These are phyloP conservation scores for Neopestalotiopsis clavispora DNA, from an alignment of 2,329 filamentous ascomycete species.

Conservation along the genomic window DNA sequence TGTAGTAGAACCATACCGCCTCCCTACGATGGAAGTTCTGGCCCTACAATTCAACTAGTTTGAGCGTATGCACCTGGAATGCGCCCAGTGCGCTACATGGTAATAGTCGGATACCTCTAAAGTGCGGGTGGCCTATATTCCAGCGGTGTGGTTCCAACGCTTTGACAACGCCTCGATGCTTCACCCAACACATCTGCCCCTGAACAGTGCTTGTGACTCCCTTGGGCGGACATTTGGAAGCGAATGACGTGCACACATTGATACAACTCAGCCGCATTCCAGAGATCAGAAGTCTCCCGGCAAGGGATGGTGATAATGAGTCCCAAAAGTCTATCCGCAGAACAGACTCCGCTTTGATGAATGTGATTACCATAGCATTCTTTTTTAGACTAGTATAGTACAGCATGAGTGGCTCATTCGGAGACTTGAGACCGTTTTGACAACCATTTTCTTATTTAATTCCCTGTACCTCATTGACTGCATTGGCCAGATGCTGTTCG, in stretches of 20 bases:
- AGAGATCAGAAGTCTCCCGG: neutral
- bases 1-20: neutral
- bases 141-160: conserved; percentile 11
- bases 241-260: neutral
- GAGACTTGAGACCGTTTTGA: neutral
- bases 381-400: neutral
- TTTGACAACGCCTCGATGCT: neutral
- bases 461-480: neutral
- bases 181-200: conserved; percentile 3
- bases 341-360: too few species aligned
- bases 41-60: neutral
- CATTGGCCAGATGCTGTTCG: neutral
- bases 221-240: neutral
- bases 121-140: neutral
- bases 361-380: too few species aligned
- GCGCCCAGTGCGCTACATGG: conserved; percentile 2
- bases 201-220: neutral
- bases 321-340: too few species aligned
- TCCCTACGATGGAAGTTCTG: neutral
- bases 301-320: neutral
- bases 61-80: neutral
- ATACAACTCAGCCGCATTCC: neutral
- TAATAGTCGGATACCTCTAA: neutral
- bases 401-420: neutral
- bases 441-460: neutral